These are phyloP conservation scores for Suhomyces taliae DNA, from an alignment of 1,139 yeast species.

Conservation along the genomic window DNA sequence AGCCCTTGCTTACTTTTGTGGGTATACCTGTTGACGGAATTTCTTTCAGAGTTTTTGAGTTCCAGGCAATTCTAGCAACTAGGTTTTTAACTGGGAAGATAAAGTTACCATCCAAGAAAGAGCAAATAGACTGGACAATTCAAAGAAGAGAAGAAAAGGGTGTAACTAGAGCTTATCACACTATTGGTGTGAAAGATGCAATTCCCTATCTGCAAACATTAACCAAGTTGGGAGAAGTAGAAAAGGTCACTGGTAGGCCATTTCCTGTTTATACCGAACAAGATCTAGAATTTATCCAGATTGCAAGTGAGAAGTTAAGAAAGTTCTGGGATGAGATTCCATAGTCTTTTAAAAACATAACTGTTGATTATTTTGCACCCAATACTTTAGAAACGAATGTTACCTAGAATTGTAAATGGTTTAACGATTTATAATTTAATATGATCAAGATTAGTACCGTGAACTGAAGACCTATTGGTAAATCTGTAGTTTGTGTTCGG, in stretches of 20 bases:
- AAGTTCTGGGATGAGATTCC: conserved; percentile 21
- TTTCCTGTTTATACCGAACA: conserved; percentile 33
- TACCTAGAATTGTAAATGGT: too few relatives aligned
- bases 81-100: conserved; percentile 36
- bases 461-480: too few relatives aligned
- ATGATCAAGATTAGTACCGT: too few relatives aligned
- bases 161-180: conserved; percentile 41
- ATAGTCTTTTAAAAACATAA: background rate
- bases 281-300: conserved; percentile 23
- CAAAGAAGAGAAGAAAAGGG: conserved; percentile 27
- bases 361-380: background rate
- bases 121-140: conserved; percentile 34
- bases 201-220: conserved; percentile 23
- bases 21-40: conserved; percentile 47
- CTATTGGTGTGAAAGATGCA: conserved; percentile 31
- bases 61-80: conserved; percentile 38
- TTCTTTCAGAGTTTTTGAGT: conserved; percentile 42
- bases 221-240: conserved; percentile 28
- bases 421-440: too few relatives aligned
- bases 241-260: conserved; percentile 29
- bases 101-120: conserved; percentile 26
- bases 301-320: conserved; percentile 22
- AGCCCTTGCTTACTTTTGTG: conserved; percentile 37
- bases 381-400: too few relatives aligned
- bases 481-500: too few relatives aligned